Percentiles rank a stretch among this genome's conserved stretches.
Evolutionary conservation across 495 filamentous ascomycete genomes (phyloP).

Genomic region (Daldinia decipiens): DNA sequence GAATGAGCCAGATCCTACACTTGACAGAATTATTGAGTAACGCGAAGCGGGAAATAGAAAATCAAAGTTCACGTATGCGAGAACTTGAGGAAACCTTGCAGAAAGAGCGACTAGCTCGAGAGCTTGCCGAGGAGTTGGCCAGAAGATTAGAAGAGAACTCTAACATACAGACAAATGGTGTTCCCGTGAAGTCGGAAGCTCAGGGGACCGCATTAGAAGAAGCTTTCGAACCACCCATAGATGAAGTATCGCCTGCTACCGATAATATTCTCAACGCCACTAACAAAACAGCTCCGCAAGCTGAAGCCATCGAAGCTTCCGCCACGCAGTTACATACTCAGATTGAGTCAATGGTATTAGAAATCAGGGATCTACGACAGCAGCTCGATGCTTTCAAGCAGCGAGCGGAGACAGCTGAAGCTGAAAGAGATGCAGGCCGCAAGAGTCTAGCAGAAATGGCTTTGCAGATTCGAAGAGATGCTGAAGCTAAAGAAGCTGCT

Average conservation of each 20-base stretch:
- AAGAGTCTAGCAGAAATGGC: constrained; percentile 90
- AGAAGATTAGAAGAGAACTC: constrained; percentile 70
- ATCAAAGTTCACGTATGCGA: constrained; percentile 77
- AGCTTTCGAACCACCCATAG: constrained; percentile 53
- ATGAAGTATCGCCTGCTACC: constrained; percentile 46
- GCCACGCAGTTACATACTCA: constrained; percentile 71
- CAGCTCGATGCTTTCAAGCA: constrained; percentile 81
- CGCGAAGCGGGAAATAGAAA: constrained; percentile 84
- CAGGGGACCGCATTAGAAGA: constrained; percentile 51
- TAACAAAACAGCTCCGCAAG: constrained; percentile 51
- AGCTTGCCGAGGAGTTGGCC: constrained; percentile 83
- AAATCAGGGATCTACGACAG: constrained; percentile 84
- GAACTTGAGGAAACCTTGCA: constrained; percentile 82
- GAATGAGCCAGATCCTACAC: constrained; percentile 77
- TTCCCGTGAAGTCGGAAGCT: constrained; percentile 42
- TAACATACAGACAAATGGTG: constrained; percentile 50
- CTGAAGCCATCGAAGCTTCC: constrained; percentile 56
- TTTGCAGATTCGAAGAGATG: constrained; percentile 76
- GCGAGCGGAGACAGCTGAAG: constrained; percentile 82
- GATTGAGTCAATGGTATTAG: constrained; percentile 79
- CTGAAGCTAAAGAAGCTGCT: constrained; percentile 69
- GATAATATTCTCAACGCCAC: constrained; percentile 35
- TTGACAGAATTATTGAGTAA: constrained; percentile 83
- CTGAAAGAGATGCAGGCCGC: constrained; percentile 71
- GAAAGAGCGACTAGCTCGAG: constrained; percentile 82